Percentiles rank a stretch among this genome's conserved stretches.
Conservation (phyloP, 495 filamentous ascomycete genomes). For the Eremomyces bilateralis region DNA sequence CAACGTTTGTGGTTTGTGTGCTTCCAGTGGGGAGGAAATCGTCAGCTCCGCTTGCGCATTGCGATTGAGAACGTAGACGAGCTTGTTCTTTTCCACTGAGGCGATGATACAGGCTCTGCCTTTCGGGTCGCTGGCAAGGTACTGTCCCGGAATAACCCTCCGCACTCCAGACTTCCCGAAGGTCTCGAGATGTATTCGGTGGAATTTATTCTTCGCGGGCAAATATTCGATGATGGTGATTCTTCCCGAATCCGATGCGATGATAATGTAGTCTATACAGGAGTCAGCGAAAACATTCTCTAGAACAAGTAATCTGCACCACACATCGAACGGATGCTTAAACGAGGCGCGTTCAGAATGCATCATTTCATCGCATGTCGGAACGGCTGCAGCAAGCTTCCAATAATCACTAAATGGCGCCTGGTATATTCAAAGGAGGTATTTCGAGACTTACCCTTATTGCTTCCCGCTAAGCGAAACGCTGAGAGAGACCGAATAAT, state of each 20-base stretch:
- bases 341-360: conserved; percentile 1
- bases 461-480: conserved; percentile 80
- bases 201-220: conserved; percentile 68
- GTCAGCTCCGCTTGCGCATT: conserved; percentile 85
- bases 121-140: conserved; percentile 82
- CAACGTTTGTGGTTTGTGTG: conserved; percentile 82
- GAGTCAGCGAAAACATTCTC: conserved; percentile 35
- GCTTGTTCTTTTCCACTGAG: conserved; percentile 94
- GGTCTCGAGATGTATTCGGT: conserved; percentile 79
- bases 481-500: conserved; percentile 75
- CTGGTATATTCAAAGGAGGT: conserved; percentile 1
- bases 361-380: too few species aligned
- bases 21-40: conserved; percentile 93
- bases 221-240: conserved; percentile 88
- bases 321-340: conserved; percentile 1
- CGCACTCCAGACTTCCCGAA: conserved; percentile 96
- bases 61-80: conserved; percentile 94
- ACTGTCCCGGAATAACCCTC: conserved; percentile 85
- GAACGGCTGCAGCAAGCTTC: conserved; percentile 23
- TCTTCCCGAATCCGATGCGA: conserved; percentile 86
- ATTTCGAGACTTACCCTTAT: conserved; percentile 63
- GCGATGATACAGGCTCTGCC: conserved; percentile 87
- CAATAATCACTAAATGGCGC: conserved; percentile 80
- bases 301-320: conserved; percentile 12
- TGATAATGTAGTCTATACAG: conserved; percentile 74